Evolutionary conservation across 2,329 filamentous ascomycete species (phyloP), one percentile per base, ranked within the genome.

Genomic region (Ceratocystis cubensis): DNA sequence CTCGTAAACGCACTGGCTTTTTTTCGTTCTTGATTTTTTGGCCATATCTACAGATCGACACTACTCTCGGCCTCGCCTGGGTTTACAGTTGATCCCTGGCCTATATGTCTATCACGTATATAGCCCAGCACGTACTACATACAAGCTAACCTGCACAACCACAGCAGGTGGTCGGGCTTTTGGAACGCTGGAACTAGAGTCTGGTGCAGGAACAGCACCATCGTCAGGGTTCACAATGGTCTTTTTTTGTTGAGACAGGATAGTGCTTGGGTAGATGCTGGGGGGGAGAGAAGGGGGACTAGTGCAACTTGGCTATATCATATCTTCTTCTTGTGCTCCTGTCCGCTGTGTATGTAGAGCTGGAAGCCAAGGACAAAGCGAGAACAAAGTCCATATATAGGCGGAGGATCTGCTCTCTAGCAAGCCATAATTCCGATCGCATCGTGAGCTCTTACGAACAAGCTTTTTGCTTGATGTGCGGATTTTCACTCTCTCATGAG

Each of bases 51-150:
- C 15, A 13, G 48, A 25, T 25, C 25, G 48, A 13, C 33, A 17
- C 28, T 33, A 30, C 28, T 30, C 53, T 59, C 25, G 53, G 8
- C 53, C 53, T 59, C 15, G 53, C 28, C 53, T 33, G 28, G n/a
- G n/a, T 59, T 59, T 33, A 33, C 53, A 33, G 15, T 33, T 4
- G 33, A 17, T 25, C 50, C 53, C 53, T 59, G 53, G 28, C 28
- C 53, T 59, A 59, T 59, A 59, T 59, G 53, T 59, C 28, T 15
- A 59, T 59, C 53, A 59, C 13, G 2, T 30, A 59, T 59, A 59
- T 59, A 59, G 33, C 53, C 5, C n/a, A 17, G 15, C 17, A 33
- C 28, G 25, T 13, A 33, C 53, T 59, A 33, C 53, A 33, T 37
- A 17, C 53, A 17, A n/a, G 28, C 28, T 25, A 25, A 30, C 28